A percentile compares a stretch with the other conserved stretches of the same genome.
Evolutionary conservation across 306 rosid species (phyloP).

Genomic region (Quercus agrifolia): DNA sequence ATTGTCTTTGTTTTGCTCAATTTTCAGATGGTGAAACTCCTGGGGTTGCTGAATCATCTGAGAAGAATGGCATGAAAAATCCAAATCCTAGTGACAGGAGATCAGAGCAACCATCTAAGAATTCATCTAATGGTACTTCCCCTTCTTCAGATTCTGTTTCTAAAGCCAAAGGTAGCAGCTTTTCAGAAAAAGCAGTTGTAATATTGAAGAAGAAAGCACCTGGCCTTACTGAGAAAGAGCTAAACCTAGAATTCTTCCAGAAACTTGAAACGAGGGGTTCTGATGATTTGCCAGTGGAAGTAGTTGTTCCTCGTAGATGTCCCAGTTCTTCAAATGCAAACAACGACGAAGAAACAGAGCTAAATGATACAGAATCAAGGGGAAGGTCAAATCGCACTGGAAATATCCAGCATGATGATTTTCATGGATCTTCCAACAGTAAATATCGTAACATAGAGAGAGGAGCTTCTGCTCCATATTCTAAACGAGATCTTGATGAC

Average conservation of each 20-base stretch:
- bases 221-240: conserved; percentile 70
- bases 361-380: conserved; percentile 43
- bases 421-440: conserved; percentile 45
- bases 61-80: conserved; percentile 43
- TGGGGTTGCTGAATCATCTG: conserved; percentile 37
- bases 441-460: conserved; percentile 57
- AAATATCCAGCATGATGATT: conserved; percentile 45
- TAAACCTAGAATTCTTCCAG: conserved; percentile 93
- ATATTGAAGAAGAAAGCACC: conserved; percentile 90
- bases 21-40: conserved; percentile 50
- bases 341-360: conserved; percentile 57
- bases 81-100: conserved; percentile 41
- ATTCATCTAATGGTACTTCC: conserved; percentile 46
- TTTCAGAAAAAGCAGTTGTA: conserved; percentile 78
- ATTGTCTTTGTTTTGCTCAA: conserved; percentile 2
- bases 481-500: conserved; percentile 52
- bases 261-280: conserved; percentile 82
- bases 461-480: conserved; percentile 40
- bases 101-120: conserved; percentile 47
- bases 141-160: conserved; percentile 45
- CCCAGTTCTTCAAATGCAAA: conserved; percentile 62
- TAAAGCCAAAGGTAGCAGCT: conserved; percentile 51
- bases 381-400: conserved; percentile 44
- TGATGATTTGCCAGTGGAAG: conserved; percentile 91
- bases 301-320: conserved; percentile 75